A percentile compares a stretch with the other conserved stretches of the same genome.
phyloP scores from a whole-genome alignment of 2,329 filamentous ascomycete genomes.

The Aspergillus terreus region DNA sequence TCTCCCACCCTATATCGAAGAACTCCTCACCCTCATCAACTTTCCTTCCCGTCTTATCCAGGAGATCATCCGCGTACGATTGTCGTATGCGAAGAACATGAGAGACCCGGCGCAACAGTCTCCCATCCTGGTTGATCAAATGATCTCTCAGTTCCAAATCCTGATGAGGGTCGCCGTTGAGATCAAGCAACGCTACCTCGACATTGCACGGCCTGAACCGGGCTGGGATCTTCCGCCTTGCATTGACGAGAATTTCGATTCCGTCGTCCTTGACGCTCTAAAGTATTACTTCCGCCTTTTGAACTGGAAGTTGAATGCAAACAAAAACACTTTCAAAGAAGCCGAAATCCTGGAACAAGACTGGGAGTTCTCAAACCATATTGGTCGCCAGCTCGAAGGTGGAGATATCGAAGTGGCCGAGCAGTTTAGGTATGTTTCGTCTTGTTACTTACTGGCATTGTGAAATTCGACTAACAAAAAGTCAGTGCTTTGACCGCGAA shows the following conservation, averaged over 20 bases:
- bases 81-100: constrained; percentile 91
- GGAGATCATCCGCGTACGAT: constrained; percentile 88
- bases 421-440: constrained; percentile 67
- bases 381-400: constrained; percentile 84
- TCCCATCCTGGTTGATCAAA: constrained; percentile 91
- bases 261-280: constrained; percentile 83
- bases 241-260: constrained; percentile 94
- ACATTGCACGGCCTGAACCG: constrained; percentile 78
- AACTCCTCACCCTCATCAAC: constrained; percentile 91
- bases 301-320: constrained; percentile 94
- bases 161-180: constrained; percentile 84
- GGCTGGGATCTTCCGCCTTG: constrained; percentile 95
- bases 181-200: constrained; percentile 84
- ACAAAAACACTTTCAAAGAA: constrained; percentile 99
- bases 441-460: neutral
- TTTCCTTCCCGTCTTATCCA: constrained; percentile 94
- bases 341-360: constrained; percentile 96
- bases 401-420: constrained; percentile 96
- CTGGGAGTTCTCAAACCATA: constrained; percentile 95
- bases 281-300: constrained; percentile 99
- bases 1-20: constrained; percentile 92
- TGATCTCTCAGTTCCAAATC: constrained; percentile 95
- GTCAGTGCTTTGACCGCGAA: constrained; percentile 79
- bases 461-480: constrained; percentile 21
- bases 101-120: constrained; percentile 92